Conservation (phyloP, 2,329 filamentous ascomycete species). For the Epicoccum sorghinum region DNA sequence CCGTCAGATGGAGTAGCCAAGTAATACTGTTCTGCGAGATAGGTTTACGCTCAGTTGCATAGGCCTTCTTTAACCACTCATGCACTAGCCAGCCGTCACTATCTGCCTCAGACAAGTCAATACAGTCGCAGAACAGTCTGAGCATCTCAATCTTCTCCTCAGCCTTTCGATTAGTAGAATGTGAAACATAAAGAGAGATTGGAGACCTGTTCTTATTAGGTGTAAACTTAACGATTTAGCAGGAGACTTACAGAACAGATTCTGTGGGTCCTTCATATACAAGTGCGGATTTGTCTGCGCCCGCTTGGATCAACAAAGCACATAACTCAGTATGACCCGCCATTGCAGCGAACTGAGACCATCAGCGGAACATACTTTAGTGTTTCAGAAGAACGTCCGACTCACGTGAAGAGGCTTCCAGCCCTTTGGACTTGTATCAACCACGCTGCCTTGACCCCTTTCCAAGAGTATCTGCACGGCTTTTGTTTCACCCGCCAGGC, state of each 20-base stretch:
- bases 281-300: constrained; percentile 21
- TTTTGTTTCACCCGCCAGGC: constrained; percentile 14
- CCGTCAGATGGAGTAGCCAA: constrained; percentile 16
- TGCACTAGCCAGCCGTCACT: constrained; percentile 22
- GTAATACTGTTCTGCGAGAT: constrained; percentile 24
- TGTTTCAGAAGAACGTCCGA: too few relatives aligned
- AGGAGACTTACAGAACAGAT: constrained; percentile 13
- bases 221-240: background rate
- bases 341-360: constrained; percentile 16
- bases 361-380: too few relatives aligned
- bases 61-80: constrained; percentile 22
- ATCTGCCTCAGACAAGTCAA: constrained; percentile 14
- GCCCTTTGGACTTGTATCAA: constrained; percentile 21
- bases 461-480: constrained; percentile 19
- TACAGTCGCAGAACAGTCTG: constrained; percentile 21
- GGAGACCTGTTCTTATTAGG: constrained; percentile 6
- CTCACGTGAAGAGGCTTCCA: constrained; percentile 21
- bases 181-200: constrained; percentile 18
- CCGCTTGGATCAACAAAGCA: constrained; percentile 16
- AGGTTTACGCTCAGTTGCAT: constrained; percentile 17
- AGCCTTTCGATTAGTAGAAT: constrained; percentile 3
- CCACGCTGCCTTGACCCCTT: constrained; percentile 16
- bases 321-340: constrained; percentile 18
- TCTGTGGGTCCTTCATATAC: constrained; percentile 21
- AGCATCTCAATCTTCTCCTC: constrained; percentile 23